phyloP scores from a whole-genome alignment of 2,329 filamentous ascomycete genomes.

The Xylariaceae sp. region DNA sequence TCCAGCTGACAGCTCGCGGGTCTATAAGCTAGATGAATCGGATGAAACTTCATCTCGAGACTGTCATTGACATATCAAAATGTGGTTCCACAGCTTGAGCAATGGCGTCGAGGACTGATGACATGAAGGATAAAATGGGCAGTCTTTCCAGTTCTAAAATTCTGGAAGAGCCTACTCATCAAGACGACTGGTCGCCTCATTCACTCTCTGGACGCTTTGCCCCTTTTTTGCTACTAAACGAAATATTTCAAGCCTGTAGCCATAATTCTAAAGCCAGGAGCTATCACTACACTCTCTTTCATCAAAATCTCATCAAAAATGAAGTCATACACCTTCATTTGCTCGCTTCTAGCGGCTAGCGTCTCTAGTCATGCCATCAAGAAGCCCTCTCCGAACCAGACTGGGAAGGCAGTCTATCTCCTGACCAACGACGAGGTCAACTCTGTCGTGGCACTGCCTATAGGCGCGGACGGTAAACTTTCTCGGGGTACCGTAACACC shows the following conservation, averaged over 20 bases:
- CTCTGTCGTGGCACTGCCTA: conserved; percentile 55
- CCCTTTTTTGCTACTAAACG: too few species aligned
- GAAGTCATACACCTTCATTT: not conserved
- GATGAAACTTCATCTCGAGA: not conserved
- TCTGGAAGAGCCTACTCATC: too few species aligned
- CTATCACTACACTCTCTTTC: not conserved
- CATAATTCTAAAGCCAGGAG: not conserved
- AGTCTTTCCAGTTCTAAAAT: too few species aligned
- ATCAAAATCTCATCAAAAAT: too few species aligned
- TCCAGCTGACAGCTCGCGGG: not conserved
- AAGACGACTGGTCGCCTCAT: too few species aligned
- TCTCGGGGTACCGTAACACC: conserved; percentile 47
- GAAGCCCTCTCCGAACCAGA: conserved; percentile 2
- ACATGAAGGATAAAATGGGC: too few species aligned
- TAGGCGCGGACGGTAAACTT: conserved; percentile 54
- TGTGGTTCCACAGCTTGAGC: too few species aligned
- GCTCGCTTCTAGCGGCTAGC: conserved; percentile 22
- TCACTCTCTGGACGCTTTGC: too few species aligned
- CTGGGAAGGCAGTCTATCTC: conserved; percentile 59
- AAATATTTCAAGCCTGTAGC: too few species aligned
- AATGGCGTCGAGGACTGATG: too few species aligned
- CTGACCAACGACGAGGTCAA: conserved; percentile 59
- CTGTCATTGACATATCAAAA: not conserved
- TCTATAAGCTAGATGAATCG: too few species aligned
- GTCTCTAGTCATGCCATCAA: conserved; percentile 25